A percentile compares a stretch with the other conserved stretches of the same genome.
Evolutionary conservation across 208 protist genomes (phyloP).

Genomic region (Crithidia bombi): DNA sequence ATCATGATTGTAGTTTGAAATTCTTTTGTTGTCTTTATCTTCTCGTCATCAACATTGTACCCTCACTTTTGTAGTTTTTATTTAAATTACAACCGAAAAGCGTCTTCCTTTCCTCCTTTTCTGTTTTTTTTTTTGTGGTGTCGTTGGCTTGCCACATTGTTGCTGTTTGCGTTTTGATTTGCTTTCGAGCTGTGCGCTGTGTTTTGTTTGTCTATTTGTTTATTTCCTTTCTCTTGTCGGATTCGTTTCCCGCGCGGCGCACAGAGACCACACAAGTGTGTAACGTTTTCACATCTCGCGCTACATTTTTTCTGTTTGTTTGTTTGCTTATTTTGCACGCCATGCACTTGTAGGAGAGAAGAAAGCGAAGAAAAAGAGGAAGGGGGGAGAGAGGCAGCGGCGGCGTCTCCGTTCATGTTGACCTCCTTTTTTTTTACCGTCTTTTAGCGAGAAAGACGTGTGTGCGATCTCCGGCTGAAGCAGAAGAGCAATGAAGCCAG

Average conservation of each 20-base stretch:
- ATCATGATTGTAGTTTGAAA: conserved; percentile 19
- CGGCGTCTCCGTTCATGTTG: background rate
- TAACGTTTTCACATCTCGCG: background rate
- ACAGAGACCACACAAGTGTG: too few species aligned
- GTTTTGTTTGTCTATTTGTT: background rate
- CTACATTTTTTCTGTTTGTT: conserved; percentile 1
- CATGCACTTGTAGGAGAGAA: too few species aligned
- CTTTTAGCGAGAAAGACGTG: background rate
- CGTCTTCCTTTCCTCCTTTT: conserved; percentile 6
- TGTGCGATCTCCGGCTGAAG: background rate
- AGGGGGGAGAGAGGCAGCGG: background rate
- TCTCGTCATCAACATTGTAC: background rate
- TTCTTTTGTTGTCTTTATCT: conserved; percentile 13
- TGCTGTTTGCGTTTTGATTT: too few species aligned
- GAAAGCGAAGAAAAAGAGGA: too few species aligned
- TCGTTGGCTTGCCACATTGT: too few species aligned
- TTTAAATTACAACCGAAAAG: too few species aligned
- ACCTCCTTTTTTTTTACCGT: conserved; percentile 13
- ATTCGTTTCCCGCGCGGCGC: too few species aligned
- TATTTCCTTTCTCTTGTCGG: background rate
- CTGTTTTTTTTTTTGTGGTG: conserved; percentile 4
- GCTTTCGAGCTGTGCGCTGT: background rate
- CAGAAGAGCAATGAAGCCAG: background rate
- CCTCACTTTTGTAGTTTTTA: too few species aligned
- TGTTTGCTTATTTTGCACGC: background rate